Conservation (phyloP, 495 filamentous ascomycete species). For the Hypoxylon cercidicola region DNA sequence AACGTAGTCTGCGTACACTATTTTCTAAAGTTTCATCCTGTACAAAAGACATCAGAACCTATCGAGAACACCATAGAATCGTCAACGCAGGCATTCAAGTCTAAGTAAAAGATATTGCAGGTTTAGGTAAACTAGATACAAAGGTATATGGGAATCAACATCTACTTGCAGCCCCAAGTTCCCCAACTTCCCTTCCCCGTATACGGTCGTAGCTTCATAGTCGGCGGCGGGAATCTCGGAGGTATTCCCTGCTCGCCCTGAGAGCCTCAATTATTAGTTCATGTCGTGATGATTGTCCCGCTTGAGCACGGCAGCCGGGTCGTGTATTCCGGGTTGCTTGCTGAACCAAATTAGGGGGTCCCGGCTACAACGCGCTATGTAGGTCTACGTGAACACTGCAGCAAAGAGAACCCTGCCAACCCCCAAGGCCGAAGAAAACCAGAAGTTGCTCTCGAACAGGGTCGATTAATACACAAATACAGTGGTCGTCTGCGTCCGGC, state of each 20-base stretch:
- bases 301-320: constrained; percentile 21
- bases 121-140: constrained; percentile 39
- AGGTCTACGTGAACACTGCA: constrained; percentile 26
- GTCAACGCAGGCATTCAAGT: not conserved
- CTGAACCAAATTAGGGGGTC: constrained; percentile 25
- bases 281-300: constrained; percentile 27
- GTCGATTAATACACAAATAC: constrained; percentile 37
- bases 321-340: constrained; percentile 25
- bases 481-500: constrained; percentile 40
- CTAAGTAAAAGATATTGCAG: constrained; percentile 32
- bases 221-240: constrained; percentile 17
- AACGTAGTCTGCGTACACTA: not conserved
- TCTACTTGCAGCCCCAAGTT: constrained; percentile 26
- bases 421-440: constrained; percentile 29
- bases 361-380: constrained; percentile 4
- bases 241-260: constrained; percentile 7
- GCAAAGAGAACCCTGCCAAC: constrained; percentile 6
- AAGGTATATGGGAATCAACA: constrained; percentile 36
- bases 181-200: constrained; percentile 22
- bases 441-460: constrained; percentile 28
- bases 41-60: not conserved
- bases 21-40: not conserved
- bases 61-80: not conserved
- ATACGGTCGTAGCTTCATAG: constrained; percentile 21
- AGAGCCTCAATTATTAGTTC: constrained; percentile 35